Evolutionary conservation across 768 basidiomycete genomes (phyloP), one percentile per base, ranked within the genome.

Genomic region (Mycena rebaudengoi): DNA sequence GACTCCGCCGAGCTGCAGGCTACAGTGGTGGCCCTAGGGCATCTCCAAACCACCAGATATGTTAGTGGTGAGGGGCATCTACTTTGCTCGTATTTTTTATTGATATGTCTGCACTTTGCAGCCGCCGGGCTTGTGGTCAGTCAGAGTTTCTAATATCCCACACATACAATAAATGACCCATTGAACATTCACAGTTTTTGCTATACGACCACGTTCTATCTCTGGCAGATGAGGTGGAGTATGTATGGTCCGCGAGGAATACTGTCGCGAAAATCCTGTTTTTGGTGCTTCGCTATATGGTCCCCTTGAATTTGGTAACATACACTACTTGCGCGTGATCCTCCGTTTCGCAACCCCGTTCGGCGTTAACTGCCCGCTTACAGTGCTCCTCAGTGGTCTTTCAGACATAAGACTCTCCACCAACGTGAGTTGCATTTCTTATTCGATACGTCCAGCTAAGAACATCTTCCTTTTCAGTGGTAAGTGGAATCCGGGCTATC

Each of bases 201-300:
- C 29, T 67, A 5, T 67, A 64, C 33, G 62, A 67, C 53, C 66
- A 67, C 29, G 29, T 64, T 7, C 32, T 67, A 4, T 64, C 66
- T 8, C 35, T 67, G 18, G 44, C 26, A 30, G 57, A 49, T 23
- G 66, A 67, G 41, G 58, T 67, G 4, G 43, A 60, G 26, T 67
- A 48, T 35, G 40, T 67, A 14, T 67, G 66, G 66, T 60, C 20
- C 11, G 62, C 62, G 13, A 39, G 43, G 21, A 14, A 10, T 4
- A 48, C 57, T 5, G 13, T 52, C 39, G 56, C 62, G 33, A 63
- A 64, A 25, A 18, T 50, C 3, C 10, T 67, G 10, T 67, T 67
- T 23, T 23, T 67, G 40, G 33, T 64, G 4, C 2, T 67, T 37
- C 62, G 66, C n/a, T 67, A 67, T 25, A 64, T 60, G 52, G 62